Evolutionary conservation across 1,139 yeast species (phyloP).

Genomic region (Debaryomyces psychrophilus): DNA sequence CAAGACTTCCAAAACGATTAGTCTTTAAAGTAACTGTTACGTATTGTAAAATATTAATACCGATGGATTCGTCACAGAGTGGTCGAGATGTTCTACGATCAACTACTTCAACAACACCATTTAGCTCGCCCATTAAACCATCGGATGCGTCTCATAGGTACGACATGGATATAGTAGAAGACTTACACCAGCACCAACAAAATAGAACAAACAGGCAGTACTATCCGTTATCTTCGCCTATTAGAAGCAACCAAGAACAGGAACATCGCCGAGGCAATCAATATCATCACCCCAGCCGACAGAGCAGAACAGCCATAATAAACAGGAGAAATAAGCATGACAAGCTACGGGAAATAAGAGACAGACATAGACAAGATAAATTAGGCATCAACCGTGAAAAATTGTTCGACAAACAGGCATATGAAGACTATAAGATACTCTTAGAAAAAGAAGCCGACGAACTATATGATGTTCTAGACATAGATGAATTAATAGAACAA

Average conservation of each 20-base stretch:
- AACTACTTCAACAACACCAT: conserved; percentile 19
- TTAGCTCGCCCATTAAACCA: conserved; percentile 12
- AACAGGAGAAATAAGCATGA: conserved; percentile 33
- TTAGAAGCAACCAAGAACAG: conserved; percentile 10
- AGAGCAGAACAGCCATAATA: conserved; percentile 12
- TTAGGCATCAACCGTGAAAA: conserved; percentile 29
- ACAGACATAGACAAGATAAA: conserved; percentile 30
- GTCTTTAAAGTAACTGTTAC: conserved; percentile 5
- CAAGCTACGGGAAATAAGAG: conserved; percentile 32
- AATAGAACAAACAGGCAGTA: conserved; percentile 21
- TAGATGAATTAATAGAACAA: conserved; percentile 35
- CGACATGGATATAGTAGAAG: conserved; percentile 16
- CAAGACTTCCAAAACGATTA: neutral
- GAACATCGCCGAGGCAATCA: conserved; percentile 5
- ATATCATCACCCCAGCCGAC: conserved; percentile 6
- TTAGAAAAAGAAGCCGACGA: conserved; percentile 23
- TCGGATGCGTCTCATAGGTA: conserved; percentile 10
- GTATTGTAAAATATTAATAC: conserved; percentile 18
- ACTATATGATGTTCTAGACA: conserved; percentile 24
- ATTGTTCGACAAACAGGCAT: conserved; percentile 27
- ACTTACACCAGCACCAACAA: conserved; percentile 22
- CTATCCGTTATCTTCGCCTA: conserved; percentile 29
- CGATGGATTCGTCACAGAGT: conserved; percentile 1
- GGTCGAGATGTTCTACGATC: conserved; percentile 8
- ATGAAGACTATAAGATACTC: conserved; percentile 20